Evolutionary conservation across 2,329 filamentous ascomycete species (phyloP).

Genomic region (Aspergillus oerlinghausenensis): DNA sequence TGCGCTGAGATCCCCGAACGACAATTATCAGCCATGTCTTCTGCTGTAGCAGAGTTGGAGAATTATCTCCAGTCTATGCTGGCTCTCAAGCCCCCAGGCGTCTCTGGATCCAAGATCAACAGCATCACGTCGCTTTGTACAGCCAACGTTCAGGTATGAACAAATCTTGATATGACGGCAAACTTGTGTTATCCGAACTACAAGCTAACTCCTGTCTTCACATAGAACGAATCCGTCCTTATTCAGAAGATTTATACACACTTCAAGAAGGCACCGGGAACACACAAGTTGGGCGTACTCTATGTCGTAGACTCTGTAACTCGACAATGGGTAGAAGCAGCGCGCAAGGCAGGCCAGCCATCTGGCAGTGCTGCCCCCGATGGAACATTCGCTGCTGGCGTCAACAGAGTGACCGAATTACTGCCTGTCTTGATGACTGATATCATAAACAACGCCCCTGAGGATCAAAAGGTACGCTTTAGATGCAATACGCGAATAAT

Average conservation of each 20-base stretch:
- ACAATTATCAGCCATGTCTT: constrained; percentile 56
- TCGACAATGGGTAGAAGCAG: constrained; percentile 96
- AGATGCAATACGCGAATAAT: constrained; percentile 26
- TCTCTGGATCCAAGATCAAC: constrained; percentile 87
- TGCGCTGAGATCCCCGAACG: constrained; percentile 8
- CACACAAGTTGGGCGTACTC: constrained; percentile 96
- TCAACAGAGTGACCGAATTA: constrained; percentile 93
- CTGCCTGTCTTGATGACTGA: constrained; percentile 94
- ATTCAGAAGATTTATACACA: constrained; percentile 96
- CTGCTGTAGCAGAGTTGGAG: constrained; percentile 87
- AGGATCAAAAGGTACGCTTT: constrained; percentile 92
- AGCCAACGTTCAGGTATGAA: constrained; percentile 76
- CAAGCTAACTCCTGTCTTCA: constrained; percentile 25
- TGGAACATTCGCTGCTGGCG: constrained; percentile 90
- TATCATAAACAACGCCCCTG: constrained; percentile 79
- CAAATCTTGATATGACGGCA: constrained; percentile 28
- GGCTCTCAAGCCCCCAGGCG: constrained; percentile 83
- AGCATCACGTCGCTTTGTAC: constrained; percentile 84
- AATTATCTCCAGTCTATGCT: constrained; percentile 87
- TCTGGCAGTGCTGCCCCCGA: constrained; percentile 76
- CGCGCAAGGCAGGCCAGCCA: constrained; percentile 77
- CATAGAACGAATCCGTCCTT: constrained; percentile 85
- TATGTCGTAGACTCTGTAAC: constrained; percentile 99
- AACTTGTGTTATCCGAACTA: neutral
- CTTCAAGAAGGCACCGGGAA: constrained; percentile 89